phyloP scores from a whole-genome alignment of 202 grass and related monocot genomes.

The Dendrocalamus latiflorus region DNA sequence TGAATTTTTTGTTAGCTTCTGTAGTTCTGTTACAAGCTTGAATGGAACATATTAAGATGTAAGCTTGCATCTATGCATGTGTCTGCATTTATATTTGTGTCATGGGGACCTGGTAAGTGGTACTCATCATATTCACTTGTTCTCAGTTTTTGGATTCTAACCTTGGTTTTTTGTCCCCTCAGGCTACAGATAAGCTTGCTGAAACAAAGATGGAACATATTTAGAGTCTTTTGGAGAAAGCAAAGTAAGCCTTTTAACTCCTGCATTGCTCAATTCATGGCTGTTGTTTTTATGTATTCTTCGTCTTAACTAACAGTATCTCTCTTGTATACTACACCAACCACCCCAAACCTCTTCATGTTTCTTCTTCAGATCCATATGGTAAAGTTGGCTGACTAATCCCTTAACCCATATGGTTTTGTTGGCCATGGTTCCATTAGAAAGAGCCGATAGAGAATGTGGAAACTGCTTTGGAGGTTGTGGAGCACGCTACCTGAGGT shows the following conservation, averaged over 20 bases:
- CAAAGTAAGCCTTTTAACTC: conserved; percentile 25
- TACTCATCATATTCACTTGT: neutral
- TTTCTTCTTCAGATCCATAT: neutral
- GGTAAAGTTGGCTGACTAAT: neutral
- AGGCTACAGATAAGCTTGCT: conserved; percentile 23
- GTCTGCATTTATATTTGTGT: neutral
- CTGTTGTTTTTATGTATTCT: conserved; percentile 6
- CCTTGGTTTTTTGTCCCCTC: neutral
- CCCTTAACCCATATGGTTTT: neutral
- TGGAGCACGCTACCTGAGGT: conserved; percentile 61
- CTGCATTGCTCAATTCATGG: neutral
- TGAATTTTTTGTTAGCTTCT: neutral
- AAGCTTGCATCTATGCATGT: neutral
- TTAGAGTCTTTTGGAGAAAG: conserved; percentile 33
- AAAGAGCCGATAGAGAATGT: conserved; percentile 12
- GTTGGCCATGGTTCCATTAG: neutral
- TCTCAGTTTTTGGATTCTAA: conserved; percentile 3
- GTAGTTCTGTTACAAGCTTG: neutral
- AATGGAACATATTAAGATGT: neutral
- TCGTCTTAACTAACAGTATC: neutral
- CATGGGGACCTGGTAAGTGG: neutral
- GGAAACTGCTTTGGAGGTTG: conserved; percentile 43
- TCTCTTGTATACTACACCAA: neutral
- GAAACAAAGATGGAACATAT: conserved; percentile 28
- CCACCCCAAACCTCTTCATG: neutral